Base-by-base conservation (phyloP, 1,139 yeast species). In the Hyphopichia pseudoburtonii region DNA sequence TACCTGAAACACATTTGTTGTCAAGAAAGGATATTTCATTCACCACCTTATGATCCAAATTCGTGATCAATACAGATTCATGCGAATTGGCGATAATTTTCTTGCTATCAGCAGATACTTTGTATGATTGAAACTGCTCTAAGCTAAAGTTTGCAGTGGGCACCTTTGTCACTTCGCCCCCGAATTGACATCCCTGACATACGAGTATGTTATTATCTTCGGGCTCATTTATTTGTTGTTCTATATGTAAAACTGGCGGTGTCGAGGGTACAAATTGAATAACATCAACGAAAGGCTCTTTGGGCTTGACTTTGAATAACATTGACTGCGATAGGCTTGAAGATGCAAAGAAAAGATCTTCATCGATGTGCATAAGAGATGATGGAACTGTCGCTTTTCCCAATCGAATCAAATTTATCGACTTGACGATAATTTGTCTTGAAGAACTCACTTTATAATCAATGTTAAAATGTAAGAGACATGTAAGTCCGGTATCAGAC, bases 231-330 rank as follows among this genome's bases (percentile, higher is more conserved):
- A n/a, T n/a, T n/a, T 26, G 28, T 5, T 14, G 11, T 8, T 51
- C 49, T 11, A 68, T 42, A 39, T 62, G 66, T 16, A 70, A 39
- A 1, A 71, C 46, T 1, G 76, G 76, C 3, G 74, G 69, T 3
- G 69, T 52, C 4, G 69, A 56, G 1, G 54, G 46, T 10, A 60
- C 37, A 27, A 47, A 50, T 17, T 46, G 35, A n/a, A 44, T 31
- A 9, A 67, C 50, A 18, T 51, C 44, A 9, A 68, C 54, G 37
- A 46, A 55, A 1, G 76, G 76, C 4, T 48, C 40, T 3, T 43
- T 33, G 0, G 66, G 57, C 2, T 47, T 32, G 0, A 71, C 48
- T 28, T 53, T 54, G 36, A 70, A 68, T 9, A 69, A 30, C 2
- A 66, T 45, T 1, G 74, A 63, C 30, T 57, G 60, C 0, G 74